These are phyloP conservation scores for Hibiscus mutabilis DNA, from an alignment of 345 rosid species.

Conservation along the genomic window DNA sequence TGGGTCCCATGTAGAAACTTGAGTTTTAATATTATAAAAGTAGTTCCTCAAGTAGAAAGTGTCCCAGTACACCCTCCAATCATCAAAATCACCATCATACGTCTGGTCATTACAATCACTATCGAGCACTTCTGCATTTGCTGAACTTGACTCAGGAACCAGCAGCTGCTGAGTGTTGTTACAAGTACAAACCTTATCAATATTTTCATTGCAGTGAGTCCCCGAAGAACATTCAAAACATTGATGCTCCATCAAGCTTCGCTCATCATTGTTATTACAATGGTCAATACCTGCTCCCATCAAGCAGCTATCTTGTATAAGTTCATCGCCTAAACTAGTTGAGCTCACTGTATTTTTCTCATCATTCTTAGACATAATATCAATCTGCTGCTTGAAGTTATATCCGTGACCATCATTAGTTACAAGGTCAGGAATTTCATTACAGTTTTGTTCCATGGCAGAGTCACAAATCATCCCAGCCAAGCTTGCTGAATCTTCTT, in stretches of 20 bases:
- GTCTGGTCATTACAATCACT: slow-evolving; percentile 18
- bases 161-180: slow-evolving; percentile 15
- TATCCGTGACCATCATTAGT: slow-evolving; percentile 9
- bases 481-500: slow-evolving; percentile 19
- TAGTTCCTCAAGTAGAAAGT: slow-evolving; percentile 55
- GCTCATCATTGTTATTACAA: slow-evolving; percentile 24
- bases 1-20: slow-evolving; percentile 61
- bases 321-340: slow-evolving; percentile 20
- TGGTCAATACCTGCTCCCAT: slow-evolving; percentile 13
- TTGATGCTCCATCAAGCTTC: slow-evolving; percentile 13
- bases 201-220: slow-evolving; percentile 12
- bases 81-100: slow-evolving; percentile 26
- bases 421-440: slow-evolving; percentile 11
- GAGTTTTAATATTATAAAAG: slow-evolving; percentile 56
- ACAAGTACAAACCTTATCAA: slow-evolving; percentile 13
- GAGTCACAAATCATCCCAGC: slow-evolving; percentile 11
- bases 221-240: slow-evolving; percentile 15
- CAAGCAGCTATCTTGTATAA: slow-evolving; percentile 18
- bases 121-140: slow-evolving; percentile 16
- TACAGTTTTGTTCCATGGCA: slow-evolving; percentile 11
- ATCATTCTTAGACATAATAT: slow-evolving; percentile 17
- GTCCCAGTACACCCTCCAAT: slow-evolving; percentile 81
- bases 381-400: slow-evolving; percentile 9
- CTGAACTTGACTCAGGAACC: slow-evolving; percentile 22
- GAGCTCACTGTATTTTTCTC: slow-evolving; percentile 10